A percentile compares a stretch with the other conserved stretches of the same genome.
Evolutionary conservation across 2,329 filamentous ascomycete species (phyloP).

Genomic region (Cryphonectria japonica): DNA sequence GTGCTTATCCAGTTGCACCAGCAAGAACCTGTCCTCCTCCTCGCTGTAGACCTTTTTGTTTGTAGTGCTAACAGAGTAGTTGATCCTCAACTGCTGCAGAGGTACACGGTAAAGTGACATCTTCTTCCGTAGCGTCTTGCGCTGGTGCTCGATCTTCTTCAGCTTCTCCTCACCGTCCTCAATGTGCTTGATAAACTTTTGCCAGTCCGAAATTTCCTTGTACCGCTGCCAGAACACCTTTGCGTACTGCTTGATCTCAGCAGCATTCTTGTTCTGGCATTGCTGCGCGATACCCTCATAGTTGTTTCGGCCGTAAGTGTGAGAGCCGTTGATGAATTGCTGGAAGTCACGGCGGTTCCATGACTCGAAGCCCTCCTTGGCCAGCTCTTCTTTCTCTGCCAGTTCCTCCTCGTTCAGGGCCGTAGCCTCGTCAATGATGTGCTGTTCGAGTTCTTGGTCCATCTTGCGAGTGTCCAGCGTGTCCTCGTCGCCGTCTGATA

Average conservation of each 20-base stretch:
- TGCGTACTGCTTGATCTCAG: constrained; percentile 88
- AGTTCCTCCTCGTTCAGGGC: constrained; percentile 88
- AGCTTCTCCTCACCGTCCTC: constrained; percentile 91
- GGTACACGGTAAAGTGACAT: constrained; percentile 96
- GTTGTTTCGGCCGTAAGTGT: constrained; percentile 86
- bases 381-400: constrained; percentile 81
- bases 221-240: constrained; percentile 97
- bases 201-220: constrained; percentile 85
- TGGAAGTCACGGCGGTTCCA: constrained; percentile 99
- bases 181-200: constrained; percentile 86
- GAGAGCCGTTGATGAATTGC: constrained; percentile 94
- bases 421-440: constrained; percentile 89
- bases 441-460: constrained; percentile 83
- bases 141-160: constrained; percentile 87
- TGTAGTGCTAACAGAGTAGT: constrained; percentile 97
- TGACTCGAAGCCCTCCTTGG: constrained; percentile 82
- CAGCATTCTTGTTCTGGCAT: constrained; percentile 84
- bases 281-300: constrained; percentile 86
- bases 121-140: constrained; percentile 92
- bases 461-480: constrained; percentile 83
- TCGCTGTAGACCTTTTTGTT: constrained; percentile 99
- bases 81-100: constrained; percentile 96
- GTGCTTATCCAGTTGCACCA: constrained; percentile 90
- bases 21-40: constrained; percentile 92
- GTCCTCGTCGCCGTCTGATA: constrained; percentile 85